Evolutionary conservation across 2,329 filamentous ascomycete species (phyloP), one percentile per base, ranked within the genome.

Genomic region (Thelonectria olida): DNA sequence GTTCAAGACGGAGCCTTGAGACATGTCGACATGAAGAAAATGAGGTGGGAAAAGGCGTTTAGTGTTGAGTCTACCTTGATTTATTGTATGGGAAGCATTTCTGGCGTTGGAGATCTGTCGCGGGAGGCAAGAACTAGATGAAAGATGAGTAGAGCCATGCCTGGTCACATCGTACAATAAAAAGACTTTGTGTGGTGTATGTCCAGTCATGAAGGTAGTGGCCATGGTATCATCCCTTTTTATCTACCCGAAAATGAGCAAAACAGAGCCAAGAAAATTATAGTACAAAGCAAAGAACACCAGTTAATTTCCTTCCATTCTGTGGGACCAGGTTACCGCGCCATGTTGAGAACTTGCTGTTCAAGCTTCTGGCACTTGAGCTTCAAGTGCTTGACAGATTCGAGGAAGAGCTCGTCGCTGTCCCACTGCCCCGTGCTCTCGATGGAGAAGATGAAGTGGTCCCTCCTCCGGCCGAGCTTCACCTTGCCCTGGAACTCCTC

Each of bases 391-490:
- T 90, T 91, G 51, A 99, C 86, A 25, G 92, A 89, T 80, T 98
- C 93, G 58, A 99, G 79, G 82, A 99, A 98, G 66, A 99, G 84
- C 78, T 93, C 90, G 72, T 98, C 95, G 74, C 93, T 97, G 61
- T 96, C 90, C 83, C 93, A 97, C 80, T 99, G 96, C 6, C 96
- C 96, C 0, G 93, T 90, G 82, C 94, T 97, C 83, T 99, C 96
- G 34, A 99, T 85, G 55, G 89, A 91, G 84, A 96, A 99, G 78
- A 99, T 98, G 78, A 99, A 99, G 81, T 99, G 96, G 77, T 99
- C 96, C 67, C 93, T 85, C 71, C 93, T 83, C 55, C 96, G 86
- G 42, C 96, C 96, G 28, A 99, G 87, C 83, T 93, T 94, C 66
- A 99, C 96, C 83, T 97, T 99, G 75, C 89, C 92, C 79, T 96